phyloP scores from a whole-genome alignment of 2,329 filamentous ascomycete species.

The Aspergillus proliferans region DNA sequence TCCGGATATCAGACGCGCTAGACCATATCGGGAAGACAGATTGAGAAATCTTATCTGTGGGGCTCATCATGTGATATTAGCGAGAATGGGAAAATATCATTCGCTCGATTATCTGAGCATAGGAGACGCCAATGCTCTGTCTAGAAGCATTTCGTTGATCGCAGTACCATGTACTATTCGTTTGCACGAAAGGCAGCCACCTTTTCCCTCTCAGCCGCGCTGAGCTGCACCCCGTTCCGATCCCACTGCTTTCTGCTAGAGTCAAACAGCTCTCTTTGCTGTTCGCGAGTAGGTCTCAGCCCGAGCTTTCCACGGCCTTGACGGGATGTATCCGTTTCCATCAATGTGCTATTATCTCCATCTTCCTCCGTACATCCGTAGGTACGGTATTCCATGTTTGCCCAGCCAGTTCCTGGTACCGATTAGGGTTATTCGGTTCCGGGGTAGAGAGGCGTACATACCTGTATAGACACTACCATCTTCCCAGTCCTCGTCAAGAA shows the following conservation, averaged over 20 bases:
- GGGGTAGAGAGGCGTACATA: constrained; percentile 10
- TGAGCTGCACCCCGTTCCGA: constrained; percentile 5
- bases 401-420: constrained; percentile 59
- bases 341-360: not conserved
- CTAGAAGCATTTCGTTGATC: too few relatives aligned
- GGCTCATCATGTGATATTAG: too few relatives aligned
- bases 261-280: constrained; percentile 1
- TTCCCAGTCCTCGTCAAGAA: constrained; percentile 44
- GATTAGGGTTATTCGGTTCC: not conserved
- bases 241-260: constrained; percentile 4
- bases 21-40: too few relatives aligned
- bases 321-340: constrained; percentile 9
- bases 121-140: too few relatives aligned
- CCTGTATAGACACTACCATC: constrained; percentile 41
- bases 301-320: constrained; percentile 1
- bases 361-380: constrained; percentile 47
- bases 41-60: too few relatives aligned
- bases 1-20: too few relatives aligned
- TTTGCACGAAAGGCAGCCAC: not conserved
- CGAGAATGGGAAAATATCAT: too few relatives aligned
- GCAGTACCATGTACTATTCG: too few relatives aligned
- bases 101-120: too few relatives aligned
- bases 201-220: not conserved
- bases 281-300: not conserved
- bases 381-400: constrained; percentile 61